Conservation (phyloP, 345 rosid species). For the Gossypium mustelinum region DNA sequence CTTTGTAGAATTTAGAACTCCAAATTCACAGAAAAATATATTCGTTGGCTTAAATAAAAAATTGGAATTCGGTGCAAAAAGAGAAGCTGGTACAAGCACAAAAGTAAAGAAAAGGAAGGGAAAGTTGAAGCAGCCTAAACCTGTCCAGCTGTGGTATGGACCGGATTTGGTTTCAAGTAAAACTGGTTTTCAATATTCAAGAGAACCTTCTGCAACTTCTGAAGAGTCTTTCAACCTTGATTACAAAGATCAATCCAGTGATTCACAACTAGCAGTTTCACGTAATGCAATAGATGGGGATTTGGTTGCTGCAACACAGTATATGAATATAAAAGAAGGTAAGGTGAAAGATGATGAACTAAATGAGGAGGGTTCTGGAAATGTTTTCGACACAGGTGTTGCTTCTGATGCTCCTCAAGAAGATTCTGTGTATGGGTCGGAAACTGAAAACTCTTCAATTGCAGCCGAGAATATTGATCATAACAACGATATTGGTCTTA, state of each 20-base stretch:
- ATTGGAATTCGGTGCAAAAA: conserved; percentile 58
- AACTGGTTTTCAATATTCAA: conserved; percentile 30
- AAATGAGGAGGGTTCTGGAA: conserved; percentile 30
- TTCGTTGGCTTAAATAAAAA: conserved; percentile 44
- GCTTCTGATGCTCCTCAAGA: conserved; percentile 40
- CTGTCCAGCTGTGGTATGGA: conserved; percentile 45
- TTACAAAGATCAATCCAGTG: conserved; percentile 26
- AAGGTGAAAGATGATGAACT: conserved; percentile 25
- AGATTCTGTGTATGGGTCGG: conserved; percentile 56
- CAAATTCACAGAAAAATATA: conserved; percentile 35
- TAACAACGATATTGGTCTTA: conserved; percentile 30
- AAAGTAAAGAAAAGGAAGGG: conserved; percentile 60
- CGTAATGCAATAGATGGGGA: conserved; percentile 50
- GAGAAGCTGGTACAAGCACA: conserved; percentile 35
- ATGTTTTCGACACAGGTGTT: conserved; percentile 27
- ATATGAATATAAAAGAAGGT: conserved; percentile 56
- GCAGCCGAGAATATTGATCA: conserved; percentile 73
- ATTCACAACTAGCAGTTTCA: conserved; percentile 31
- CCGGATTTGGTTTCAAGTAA: conserved; percentile 48
- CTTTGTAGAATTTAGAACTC: conserved; percentile 56
- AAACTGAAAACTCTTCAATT: conserved; percentile 82
- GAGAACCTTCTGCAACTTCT: conserved; percentile 57
- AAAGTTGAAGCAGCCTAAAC: conserved; percentile 52
- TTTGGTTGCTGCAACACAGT: conserved; percentile 49
- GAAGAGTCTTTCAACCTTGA: conserved; percentile 46